Base-by-base conservation (phyloP, 2,329 filamentous ascomycete species). In the Amauroascus niger region DNA sequence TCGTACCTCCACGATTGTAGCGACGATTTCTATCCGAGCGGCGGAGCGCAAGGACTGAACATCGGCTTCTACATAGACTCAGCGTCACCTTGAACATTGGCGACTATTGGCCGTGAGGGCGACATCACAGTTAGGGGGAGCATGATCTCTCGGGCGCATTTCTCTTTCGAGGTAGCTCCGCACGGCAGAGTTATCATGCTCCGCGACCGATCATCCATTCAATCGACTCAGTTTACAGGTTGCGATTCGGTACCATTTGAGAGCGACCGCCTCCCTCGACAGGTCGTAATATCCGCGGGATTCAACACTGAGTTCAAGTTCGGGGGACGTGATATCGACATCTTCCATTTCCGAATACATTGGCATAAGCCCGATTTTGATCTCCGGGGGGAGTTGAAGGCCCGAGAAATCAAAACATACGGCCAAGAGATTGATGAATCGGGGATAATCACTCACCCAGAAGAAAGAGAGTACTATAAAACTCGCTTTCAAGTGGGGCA, bases 141-240 rank as follows among this genome's bases (percentile, higher is more conserved):
- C n/a, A 52, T 26, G 28, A 60, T 62, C 22, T 49, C 59, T 2
- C 51, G 45, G 33, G 53, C 57, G 11, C 59, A 61, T 48, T 61
- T 56, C 49, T 61, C 56, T 16, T 62, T 62, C 32, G 57, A 61
- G 47, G 39, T 59, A 16, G 26, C 57, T 33, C 9, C 35, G 3
- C 14, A 2, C 6, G 13, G 16, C 8, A 8, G 14, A 16, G 16
- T 3, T 7, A 7, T 48, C 14, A 20, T 22, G 45, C 30, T 48
- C 14, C 8, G 22, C 16, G 45, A 48, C 14, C 45, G 28, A 8
- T 48, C 45, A 20, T 3, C 28, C 8, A 1, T n/a, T 6, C 3
- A 20, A 6, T 22, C 44, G 8, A 35, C 30, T 7, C 45, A 35
- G 30, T 5, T 48, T 22, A n/a, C 1, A 8, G 45, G 45, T 7